These are phyloP conservation scores for Osmanthus fragrans DNA, from an alignment of 257 asterid species.

Conservation along the genomic window DNA sequence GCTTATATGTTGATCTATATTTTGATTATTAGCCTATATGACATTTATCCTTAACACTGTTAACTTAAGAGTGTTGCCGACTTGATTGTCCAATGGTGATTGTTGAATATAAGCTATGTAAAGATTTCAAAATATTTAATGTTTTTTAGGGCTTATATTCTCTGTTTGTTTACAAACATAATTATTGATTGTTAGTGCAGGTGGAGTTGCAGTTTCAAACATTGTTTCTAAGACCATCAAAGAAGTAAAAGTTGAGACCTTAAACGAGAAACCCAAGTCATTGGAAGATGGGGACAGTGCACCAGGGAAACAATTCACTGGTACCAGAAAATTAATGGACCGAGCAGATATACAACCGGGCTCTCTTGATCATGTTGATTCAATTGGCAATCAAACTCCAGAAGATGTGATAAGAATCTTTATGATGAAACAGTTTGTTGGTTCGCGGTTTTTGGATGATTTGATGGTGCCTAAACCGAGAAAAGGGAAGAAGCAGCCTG, in stretches of 20 bases:
- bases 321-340: slow-evolving; percentile 6
- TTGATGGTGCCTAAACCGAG: slow-evolving; percentile 31
- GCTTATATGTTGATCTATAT: too few species aligned
- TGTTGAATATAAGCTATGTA: too few species aligned
- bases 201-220: not conserved
- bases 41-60: too few species aligned
- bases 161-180: too few species aligned
- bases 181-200: not conserved
- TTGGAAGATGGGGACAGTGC: slow-evolving; percentile 1
- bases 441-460: slow-evolving; percentile 30
- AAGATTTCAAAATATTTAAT: too few species aligned
- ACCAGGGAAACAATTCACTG: not conserved
- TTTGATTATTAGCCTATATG: too few species aligned
- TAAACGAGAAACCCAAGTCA: slow-evolving; percentile 4
- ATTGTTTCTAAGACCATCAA: slow-evolving; percentile 19
- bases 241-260: slow-evolving; percentile 38
- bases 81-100: too few species aligned
- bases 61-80: too few species aligned
- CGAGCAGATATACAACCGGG: slow-evolving; percentile 17
- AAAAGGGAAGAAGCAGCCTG: slow-evolving; percentile 22
- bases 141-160: too few species aligned
- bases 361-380: not conserved
- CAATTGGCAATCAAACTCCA: slow-evolving; percentile 17
- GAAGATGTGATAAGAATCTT: slow-evolving; percentile 38
- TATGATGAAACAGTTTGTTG: slow-evolving; percentile 40